Conservation (phyloP, 805 yeast species). For the Yamadazyma olivae region DNA sequence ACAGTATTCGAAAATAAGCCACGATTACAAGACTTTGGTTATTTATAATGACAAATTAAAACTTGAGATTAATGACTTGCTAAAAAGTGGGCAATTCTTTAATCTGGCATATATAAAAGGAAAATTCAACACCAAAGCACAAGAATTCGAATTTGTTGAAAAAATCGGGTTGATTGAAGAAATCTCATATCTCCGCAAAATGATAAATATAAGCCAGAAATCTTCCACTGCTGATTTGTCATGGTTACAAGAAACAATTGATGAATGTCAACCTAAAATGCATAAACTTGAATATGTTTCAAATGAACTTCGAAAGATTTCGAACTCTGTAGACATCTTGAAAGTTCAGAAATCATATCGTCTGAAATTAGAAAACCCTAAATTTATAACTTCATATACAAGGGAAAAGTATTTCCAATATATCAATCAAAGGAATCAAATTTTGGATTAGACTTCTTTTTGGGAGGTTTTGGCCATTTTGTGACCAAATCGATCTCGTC, state of each 20-base stretch:
- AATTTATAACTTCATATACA: slow-evolving; percentile 16
- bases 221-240: slow-evolving; percentile 7
- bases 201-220: slow-evolving; percentile 14
- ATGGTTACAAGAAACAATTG: slow-evolving; percentile 17
- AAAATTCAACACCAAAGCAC: slow-evolving; percentile 28
- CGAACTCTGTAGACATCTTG: slow-evolving; percentile 8
- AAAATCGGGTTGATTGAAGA: slow-evolving; percentile 43
- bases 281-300: background rate
- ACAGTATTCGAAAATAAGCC: slow-evolving; percentile 8
- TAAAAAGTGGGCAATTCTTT: slow-evolving; percentile 10
- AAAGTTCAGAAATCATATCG: slow-evolving; percentile 5
- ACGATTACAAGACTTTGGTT: slow-evolving; percentile 1
- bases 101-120: slow-evolving; percentile 8
- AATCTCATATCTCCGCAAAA: slow-evolving; percentile 38
- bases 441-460: background rate
- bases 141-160: slow-evolving; percentile 29
- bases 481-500: slow-evolving; percentile 66
- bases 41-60: slow-evolving; percentile 24
- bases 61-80: slow-evolving; percentile 13
- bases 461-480: slow-evolving; percentile 63
- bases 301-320: slow-evolving; percentile 6
- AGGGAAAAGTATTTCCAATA: slow-evolving; percentile 16
- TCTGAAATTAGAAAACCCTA: slow-evolving; percentile 9
- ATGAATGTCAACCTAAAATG: slow-evolving; percentile 3
- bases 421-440: slow-evolving; percentile 4